Evolutionary conservation across 1,284 basidiomycete species (phyloP).

Genomic region (Moesziomyces sp.): DNA sequence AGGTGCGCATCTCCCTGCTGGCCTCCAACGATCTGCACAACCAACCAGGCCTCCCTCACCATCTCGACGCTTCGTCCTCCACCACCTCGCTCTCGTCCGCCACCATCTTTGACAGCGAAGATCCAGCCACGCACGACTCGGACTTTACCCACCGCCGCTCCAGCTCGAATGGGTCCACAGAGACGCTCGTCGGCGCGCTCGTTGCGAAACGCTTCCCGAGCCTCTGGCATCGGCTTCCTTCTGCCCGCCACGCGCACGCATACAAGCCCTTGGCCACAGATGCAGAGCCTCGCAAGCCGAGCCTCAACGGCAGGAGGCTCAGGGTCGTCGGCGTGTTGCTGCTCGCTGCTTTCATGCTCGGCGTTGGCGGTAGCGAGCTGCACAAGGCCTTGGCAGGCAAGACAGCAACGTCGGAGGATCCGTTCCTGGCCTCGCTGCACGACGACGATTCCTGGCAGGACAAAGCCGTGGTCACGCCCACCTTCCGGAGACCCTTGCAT

Average conservation of each 20-base stretch:
- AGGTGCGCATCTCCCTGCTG: no score
- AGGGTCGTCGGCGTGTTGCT: conserved; percentile 16
- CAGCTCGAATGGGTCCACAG: conserved; percentile 11
- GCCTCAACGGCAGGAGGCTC: conserved; percentile 3
- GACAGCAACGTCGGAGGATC: background rate
- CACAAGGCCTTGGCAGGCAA: background rate
- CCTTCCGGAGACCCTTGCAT: conserved; percentile 19
- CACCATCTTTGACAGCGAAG: conserved; percentile 12
- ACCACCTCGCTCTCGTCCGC: conserved; percentile 22
- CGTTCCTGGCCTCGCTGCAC: conserved; percentile 14
- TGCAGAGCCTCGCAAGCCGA: background rate
- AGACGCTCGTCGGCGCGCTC: conserved; percentile 15
- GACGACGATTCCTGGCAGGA: conserved; percentile 37
- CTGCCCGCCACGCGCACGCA: background rate
- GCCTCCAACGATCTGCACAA: no score
- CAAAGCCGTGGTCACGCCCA: conserved; percentile 18
- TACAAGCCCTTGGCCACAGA: conserved; percentile 18
- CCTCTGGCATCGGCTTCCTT: conserved; percentile 17
- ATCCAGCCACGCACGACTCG: background rate
- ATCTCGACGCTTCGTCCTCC: background rate
- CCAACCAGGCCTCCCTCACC: no score
- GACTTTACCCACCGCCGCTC: conserved; percentile 1
- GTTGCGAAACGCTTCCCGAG: conserved; percentile 14
- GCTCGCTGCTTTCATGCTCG: conserved; percentile 25
- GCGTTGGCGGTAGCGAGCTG: conserved; percentile 9